Conservation (phyloP, 305 asterid species). For the Rubia peregrina region DNA sequence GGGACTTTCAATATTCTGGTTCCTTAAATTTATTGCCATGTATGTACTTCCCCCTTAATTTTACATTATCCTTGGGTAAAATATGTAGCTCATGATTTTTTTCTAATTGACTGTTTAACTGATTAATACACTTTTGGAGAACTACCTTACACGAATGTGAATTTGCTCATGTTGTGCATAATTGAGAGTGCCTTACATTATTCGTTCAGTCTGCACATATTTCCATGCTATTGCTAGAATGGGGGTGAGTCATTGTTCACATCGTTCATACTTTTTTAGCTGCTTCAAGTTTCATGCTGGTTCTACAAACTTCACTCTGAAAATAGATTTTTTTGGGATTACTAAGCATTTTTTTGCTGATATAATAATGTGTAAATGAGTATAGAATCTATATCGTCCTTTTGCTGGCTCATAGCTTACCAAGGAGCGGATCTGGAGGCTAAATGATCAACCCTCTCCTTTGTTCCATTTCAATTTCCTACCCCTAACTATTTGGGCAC, state of each 20-base stretch:
- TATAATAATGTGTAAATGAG: not conserved
- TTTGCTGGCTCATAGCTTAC: too few species aligned
- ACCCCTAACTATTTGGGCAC: not conserved
- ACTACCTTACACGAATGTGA: not conserved
- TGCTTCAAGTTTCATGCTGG: not conserved
- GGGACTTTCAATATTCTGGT: constrained; percentile 20
- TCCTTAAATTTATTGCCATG: constrained; percentile 4
- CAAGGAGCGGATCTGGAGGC: not conserved
- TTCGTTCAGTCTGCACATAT: not conserved
- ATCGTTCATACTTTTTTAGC: not conserved
- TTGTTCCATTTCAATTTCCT: not conserved
- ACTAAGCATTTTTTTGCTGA: not conserved
- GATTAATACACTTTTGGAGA: not conserved
- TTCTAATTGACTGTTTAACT: not conserved
- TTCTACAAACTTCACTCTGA: not conserved
- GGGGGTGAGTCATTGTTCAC: not conserved
- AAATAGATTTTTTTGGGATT: not conserved
- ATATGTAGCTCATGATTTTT: not conserved
- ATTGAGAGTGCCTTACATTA: not conserved
- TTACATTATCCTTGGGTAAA: not conserved
- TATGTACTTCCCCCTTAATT: constrained; percentile 7
- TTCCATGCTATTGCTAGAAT: not conserved
- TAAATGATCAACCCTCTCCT: not conserved
- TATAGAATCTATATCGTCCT: not conserved
- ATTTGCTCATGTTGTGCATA: not conserved